Evolutionary conservation across 495 filamentous ascomycete genomes (phyloP), one percentile per base, ranked within the genome.

Genomic region (Podospora pseudocomata): DNA sequence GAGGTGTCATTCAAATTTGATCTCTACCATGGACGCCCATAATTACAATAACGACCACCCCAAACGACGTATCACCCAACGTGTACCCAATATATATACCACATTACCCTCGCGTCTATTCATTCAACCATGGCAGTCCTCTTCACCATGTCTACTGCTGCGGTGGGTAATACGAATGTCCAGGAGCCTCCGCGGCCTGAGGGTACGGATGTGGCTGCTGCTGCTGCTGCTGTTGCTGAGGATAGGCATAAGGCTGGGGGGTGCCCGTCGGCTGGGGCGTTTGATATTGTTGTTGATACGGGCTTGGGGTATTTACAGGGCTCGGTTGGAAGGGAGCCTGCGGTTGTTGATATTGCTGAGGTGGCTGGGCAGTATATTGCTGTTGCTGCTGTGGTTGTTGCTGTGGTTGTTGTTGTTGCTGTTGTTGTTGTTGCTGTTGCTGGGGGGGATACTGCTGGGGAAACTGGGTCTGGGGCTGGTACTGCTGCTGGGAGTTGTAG

Each of bases 371-470:
- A 1, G 2, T 57, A 59, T 18, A 55, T 15, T 32, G 26, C 16
- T 18, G 11, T 19, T 68, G 66, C 30, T 68, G 71, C 5, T 65
- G 64, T 19, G 72, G 68, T 18, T 61, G 20, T 20, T 72, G 70
- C 19, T 44, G 39, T 19, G 34, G 20, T 20, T 20, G 20, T 20
- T 20, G 49, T 30, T 66, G 49, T 20, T 67, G 65, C 19, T 63
- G 67, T 54, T 72, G 70, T 54, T 72, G 72, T 59, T 66, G 66
- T 19, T 68, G 70, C 30, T 59, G 60, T 19, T 70, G 71, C 23
- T 73, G 64, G 18, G 72, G 67, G 32, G 60, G 55, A 66, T 77
- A 76, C 49, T 73, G 70, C 9, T 74, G 71, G 2, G 39, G 6
- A 49, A 49, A 49, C 39, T 49, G 39, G 39, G 39, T 49, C 39